These are phyloP conservation scores for Xylaria polymorpha DNA, from an alignment of 2,329 filamentous ascomycete genomes.

Conservation along the genomic window DNA sequence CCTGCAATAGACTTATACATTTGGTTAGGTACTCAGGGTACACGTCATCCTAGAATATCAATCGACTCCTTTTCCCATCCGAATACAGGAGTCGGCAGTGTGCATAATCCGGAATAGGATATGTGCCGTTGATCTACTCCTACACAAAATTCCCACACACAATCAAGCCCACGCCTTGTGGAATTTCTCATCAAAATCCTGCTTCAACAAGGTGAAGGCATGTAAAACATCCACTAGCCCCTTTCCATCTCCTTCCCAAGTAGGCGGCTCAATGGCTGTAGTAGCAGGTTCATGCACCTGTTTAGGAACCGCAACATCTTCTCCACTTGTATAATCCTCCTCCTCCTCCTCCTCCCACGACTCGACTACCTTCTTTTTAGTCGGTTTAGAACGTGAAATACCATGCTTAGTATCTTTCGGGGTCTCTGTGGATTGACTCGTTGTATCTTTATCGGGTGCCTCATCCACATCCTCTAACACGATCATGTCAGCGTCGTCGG, in stretches of 20 bases:
- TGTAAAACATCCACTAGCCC: slow-evolving; percentile 67
- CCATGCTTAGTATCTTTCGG: neutral
- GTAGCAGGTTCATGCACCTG: neutral
- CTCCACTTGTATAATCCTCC: slow-evolving; percentile 43
- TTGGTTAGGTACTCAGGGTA: neutral
- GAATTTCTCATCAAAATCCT: slow-evolving; percentile 74
- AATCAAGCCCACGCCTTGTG: slow-evolving; percentile 67
- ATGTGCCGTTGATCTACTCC: neutral
- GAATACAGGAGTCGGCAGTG: neutral
- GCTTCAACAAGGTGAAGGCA: slow-evolving; percentile 67
- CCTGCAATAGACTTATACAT: too few relatives aligned
- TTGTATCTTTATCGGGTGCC: slow-evolving; percentile 43
- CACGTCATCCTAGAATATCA: neutral
- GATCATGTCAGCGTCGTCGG: slow-evolving; percentile 58
- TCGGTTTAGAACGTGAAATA: slow-evolving; percentile 32
- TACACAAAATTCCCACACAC: neutral
- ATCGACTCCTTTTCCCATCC: neutral
- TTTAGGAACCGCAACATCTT: neutral
- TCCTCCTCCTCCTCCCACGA: slow-evolving; percentile 59
- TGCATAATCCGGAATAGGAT: neutral
- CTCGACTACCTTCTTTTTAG: slow-evolving; percentile 60
- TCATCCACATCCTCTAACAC: slow-evolving; percentile 55
- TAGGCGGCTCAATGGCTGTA: neutral
- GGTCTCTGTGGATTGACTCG: neutral
- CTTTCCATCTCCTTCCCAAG: slow-evolving; percentile 53